phyloP scores from a whole-genome alignment of 2,329 filamentous ascomycete species.

The Bipolaris bicolor region DNA sequence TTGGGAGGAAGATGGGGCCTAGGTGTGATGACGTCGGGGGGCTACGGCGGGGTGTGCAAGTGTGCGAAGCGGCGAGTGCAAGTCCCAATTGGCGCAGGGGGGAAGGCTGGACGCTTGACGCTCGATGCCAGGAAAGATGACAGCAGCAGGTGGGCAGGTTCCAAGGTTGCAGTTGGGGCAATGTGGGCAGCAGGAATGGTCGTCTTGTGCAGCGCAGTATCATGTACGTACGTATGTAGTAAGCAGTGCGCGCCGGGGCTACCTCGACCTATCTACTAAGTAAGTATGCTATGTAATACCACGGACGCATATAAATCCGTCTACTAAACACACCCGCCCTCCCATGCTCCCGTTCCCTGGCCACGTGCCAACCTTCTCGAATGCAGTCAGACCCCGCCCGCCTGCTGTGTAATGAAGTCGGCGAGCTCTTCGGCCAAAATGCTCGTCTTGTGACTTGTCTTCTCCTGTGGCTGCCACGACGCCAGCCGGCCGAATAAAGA shows the following conservation, averaged over 20 bases:
- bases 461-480: not conserved
- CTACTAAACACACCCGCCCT: too few species aligned
- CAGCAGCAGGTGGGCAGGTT: slow-evolving; percentile 1
- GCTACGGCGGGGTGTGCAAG: slow-evolving; percentile 10
- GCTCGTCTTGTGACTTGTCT: slow-evolving; percentile 13
- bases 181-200: not conserved
- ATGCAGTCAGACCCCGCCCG: slow-evolving; percentile 1
- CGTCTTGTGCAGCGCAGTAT: not conserved
- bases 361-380: not conserved
- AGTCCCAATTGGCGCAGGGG: slow-evolving; percentile 12
- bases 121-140: not conserved
- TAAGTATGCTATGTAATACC: too few species aligned
- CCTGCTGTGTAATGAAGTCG: slow-evolving; percentile 2
- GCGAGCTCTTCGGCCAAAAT: not conserved
- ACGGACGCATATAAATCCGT: too few species aligned
- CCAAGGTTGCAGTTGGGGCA: not conserved
- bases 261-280: too few species aligned
- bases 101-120: slow-evolving; percentile 11
- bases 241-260: not conserved
- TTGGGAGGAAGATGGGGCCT: slow-evolving; percentile 2
- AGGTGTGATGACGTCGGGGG: slow-evolving; percentile 20
- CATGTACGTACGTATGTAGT: not conserved
- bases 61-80: slow-evolving; percentile 10
- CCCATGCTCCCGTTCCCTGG: too few species aligned
- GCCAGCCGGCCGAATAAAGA: not conserved